Evolutionary conservation across 2,329 filamentous ascomycete genomes (phyloP).

Genomic region (Dactylellina cionopaga): DNA sequence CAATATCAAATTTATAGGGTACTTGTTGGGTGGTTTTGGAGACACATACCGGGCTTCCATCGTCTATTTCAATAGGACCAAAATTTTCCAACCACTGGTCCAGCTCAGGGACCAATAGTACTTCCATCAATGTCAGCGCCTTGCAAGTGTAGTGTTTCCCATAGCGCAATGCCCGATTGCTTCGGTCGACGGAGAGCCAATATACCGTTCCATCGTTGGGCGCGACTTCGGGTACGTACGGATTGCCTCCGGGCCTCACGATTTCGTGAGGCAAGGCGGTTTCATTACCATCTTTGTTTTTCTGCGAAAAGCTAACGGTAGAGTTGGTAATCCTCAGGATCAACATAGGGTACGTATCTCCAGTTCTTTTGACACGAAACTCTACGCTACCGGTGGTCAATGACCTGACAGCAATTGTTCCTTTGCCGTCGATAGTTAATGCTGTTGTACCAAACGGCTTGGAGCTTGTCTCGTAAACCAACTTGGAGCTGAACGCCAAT

Average conservation of each 20-base stretch:
- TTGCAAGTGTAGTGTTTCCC: neutral
- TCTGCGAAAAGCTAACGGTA: neutral
- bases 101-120: neutral
- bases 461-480: no score
- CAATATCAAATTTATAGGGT: neutral
- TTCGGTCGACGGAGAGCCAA: constrained; percentile 6
- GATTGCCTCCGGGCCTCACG: neutral
- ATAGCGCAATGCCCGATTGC: constrained; percentile 2
- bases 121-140: neutral
- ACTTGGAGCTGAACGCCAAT: neutral
- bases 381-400: neutral
- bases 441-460: neutral
- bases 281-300: neutral
- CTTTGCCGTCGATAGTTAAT: neutral
- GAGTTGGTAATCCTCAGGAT: neutral
- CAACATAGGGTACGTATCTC: neutral
- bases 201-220: neutral
- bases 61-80: neutral
- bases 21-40: neutral
- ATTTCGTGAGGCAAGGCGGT: neutral
- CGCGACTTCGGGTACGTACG: neutral
- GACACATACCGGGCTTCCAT: neutral
- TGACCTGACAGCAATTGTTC: neutral
- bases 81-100: neutral
- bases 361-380: neutral